These are phyloP conservation scores for Alternaria atra DNA, from an alignment of 2,329 filamentous ascomycete species.

Conservation along the genomic window DNA sequence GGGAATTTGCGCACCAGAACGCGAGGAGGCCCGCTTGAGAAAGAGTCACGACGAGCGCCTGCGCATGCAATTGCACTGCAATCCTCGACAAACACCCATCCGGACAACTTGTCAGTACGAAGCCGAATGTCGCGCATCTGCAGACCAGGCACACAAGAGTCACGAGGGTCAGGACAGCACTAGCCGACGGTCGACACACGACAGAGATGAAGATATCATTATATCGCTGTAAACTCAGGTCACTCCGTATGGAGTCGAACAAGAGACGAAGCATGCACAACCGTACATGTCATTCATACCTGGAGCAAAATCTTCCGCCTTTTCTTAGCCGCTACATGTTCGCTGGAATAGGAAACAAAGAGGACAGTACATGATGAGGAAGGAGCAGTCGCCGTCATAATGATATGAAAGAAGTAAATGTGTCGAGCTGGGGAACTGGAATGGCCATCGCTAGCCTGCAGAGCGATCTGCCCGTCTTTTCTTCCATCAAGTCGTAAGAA, in stretches of 20 bases:
- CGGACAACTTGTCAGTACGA: neutral
- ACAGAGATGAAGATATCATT: conserved; percentile 14
- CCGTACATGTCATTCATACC: conserved; percentile 9
- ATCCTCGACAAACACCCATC: neutral
- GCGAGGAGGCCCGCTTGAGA: neutral
- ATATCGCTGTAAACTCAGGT: conserved; percentile 8
- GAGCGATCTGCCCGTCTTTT: conserved; percentile 57
- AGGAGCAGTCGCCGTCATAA: conserved; percentile 32
- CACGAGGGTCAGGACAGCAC: conserved; percentile 16
- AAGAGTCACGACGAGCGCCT: neutral
- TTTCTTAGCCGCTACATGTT: conserved; percentile 15
- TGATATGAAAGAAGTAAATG: conserved; percentile 34
- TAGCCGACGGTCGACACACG: conserved; percentile 4
- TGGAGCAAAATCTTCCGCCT: conserved; percentile 9
- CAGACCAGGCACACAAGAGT: conserved; percentile 6
- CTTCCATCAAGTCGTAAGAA: conserved; percentile 62
- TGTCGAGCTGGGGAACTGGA: conserved; percentile 52
- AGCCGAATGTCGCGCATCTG: conserved; percentile 1
- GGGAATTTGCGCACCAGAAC: neutral
- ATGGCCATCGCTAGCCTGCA: conserved; percentile 60
- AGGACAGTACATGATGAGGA: conserved; percentile 27
- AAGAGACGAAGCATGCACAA: conserved; percentile 8
- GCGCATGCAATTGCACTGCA: conserved; percentile 10
- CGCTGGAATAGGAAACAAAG: conserved; percentile 20
- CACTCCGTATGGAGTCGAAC: conserved; percentile 10